phyloP scores from a whole-genome alignment of 2,329 filamentous ascomycete species.

The Fusarium floridanum region DNA sequence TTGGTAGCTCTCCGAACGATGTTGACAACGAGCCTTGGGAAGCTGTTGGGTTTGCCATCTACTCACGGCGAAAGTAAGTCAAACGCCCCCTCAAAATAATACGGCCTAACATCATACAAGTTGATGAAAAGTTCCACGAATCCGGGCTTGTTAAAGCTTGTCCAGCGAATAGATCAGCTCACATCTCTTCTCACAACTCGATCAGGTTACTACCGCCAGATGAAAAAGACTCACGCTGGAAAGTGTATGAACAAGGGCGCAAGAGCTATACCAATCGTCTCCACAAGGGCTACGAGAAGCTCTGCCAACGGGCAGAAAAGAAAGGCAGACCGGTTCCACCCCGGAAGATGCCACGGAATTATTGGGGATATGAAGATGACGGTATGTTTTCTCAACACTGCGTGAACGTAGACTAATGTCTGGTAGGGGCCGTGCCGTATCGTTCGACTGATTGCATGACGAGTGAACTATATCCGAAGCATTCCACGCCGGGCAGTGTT shows the following conservation, averaged over 20 bases:
- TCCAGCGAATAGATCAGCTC: not conserved
- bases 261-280: not conserved
- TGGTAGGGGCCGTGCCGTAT: not conserved
- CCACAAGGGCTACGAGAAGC: not conserved
- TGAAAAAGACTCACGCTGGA: not conserved
- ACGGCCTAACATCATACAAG: not conserved
- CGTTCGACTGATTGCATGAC: not conserved
- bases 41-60: not conserved
- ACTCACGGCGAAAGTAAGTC: not conserved
- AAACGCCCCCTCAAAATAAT: accelerated
- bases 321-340: not conserved
- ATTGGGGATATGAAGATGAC: not conserved
- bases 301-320: not conserved
- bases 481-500: not conserved
- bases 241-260: not conserved
- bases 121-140: not conserved
- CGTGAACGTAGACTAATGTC: not conserved
- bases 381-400: not conserved
- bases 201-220: not conserved
- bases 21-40: not conserved
- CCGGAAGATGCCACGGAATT: not conserved
- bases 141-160: not conserved
- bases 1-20: not conserved
- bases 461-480: not conserved
- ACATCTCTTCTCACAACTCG: not conserved